These are phyloP conservation scores for Tolypocladium amazonense DNA, from an alignment of 2,329 filamentous ascomycete species.

Conservation along the genomic window DNA sequence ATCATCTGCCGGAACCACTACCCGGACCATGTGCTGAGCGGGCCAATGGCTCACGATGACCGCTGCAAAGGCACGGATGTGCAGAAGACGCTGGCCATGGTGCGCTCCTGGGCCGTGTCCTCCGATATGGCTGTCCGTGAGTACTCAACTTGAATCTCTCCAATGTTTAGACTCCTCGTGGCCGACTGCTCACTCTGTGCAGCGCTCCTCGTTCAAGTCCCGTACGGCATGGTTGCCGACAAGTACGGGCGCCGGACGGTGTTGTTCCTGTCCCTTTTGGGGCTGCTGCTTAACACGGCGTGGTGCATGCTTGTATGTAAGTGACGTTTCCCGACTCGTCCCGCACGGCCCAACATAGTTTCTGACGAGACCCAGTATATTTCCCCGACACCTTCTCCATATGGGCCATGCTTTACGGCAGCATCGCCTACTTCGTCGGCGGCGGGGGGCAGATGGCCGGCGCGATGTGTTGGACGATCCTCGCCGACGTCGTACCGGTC, in stretches of 20 bases:
- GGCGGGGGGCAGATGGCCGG: constrained; percentile 24
- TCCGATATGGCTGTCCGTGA: constrained; percentile 35
- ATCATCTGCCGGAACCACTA: constrained; percentile 41
- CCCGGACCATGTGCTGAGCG: constrained; percentile 24
- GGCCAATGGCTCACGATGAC: constrained; percentile 21
- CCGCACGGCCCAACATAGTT: background rate
- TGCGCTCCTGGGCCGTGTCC: constrained; percentile 34
- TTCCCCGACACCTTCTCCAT: constrained; percentile 27
- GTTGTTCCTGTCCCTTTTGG: constrained; percentile 24
- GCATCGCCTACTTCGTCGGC: constrained; percentile 27
- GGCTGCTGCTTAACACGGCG: constrained; percentile 13
- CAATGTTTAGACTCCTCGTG: background rate
- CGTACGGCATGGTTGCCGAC: constrained; percentile 35
- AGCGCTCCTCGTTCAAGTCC: constrained; percentile 32
- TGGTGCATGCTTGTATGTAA: constrained; percentile 22
- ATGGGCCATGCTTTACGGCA: constrained; percentile 25
- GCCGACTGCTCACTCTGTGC: background rate
- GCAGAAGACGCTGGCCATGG: constrained; percentile 39
- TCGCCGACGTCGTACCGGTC: constrained; percentile 31
- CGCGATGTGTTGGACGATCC: constrained; percentile 34
- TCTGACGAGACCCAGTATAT: constrained; percentile 14
- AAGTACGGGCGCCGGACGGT: constrained; percentile 33
- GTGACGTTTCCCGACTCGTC: constrained; percentile 2
- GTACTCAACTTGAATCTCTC: constrained; percentile 4
- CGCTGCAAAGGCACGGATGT: constrained; percentile 39